phyloP scores from a whole-genome alignment of 106 monocot species.

The Xerophyta viscosa region DNA sequence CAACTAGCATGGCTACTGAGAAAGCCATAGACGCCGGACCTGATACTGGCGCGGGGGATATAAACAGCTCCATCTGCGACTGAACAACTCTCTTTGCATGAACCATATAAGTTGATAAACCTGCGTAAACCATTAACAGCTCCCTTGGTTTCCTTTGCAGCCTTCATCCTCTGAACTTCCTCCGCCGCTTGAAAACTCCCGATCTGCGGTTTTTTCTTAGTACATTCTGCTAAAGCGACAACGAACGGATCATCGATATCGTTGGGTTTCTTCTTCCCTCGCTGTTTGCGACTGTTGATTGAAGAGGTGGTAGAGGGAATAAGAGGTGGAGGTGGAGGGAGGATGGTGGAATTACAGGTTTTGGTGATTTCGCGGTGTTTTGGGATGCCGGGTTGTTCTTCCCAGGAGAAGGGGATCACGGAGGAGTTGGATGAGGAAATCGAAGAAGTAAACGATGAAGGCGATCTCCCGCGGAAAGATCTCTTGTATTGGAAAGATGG shows the following conservation, averaged over 20 bases:
- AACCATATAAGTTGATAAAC: conserved; percentile 13
- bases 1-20: conserved; percentile 2
- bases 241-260: conserved; percentile 25
- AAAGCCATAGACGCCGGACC: neutral
- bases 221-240: conserved; percentile 32
- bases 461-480: neutral
- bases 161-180: neutral
- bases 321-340: conserved; percentile 23
- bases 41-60: conserved; percentile 10
- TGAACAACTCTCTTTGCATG: conserved; percentile 35
- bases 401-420: conserved; percentile 54
- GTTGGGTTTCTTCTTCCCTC: neutral
- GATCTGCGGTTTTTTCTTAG: conserved; percentile 15
- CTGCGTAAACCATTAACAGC: conserved; percentile 4
- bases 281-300: conserved; percentile 10
- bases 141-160: neutral
- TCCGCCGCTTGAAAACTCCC: neutral
- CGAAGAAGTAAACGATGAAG: neutral
- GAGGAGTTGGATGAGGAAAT: conserved; percentile 11
- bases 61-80: conserved; percentile 22
- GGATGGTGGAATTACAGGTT: neutral
- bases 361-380: conserved; percentile 9
- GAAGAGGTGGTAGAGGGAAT: conserved; percentile 3
- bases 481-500: too few relatives aligned
- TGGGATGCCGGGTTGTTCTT: conserved; percentile 37